Evolutionary conservation across 176 grass and related monocot species (phyloP).

Genomic region (Phyllostachys edulis): DNA sequence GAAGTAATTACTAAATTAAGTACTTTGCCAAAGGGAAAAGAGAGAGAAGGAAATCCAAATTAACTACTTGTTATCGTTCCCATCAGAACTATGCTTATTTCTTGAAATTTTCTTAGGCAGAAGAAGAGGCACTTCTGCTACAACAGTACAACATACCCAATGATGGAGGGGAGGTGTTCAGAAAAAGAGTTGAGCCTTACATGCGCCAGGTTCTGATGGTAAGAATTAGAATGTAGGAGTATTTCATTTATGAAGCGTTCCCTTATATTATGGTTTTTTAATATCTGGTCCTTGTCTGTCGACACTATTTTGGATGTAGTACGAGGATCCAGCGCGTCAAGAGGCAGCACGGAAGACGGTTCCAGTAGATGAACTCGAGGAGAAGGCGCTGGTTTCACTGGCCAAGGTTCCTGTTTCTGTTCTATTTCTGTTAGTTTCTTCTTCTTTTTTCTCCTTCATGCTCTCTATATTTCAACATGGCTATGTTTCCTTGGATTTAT

Average conservation of each 20-base stretch:
- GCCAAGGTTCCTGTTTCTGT: slow-evolving; percentile 68
- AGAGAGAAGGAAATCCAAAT: background rate
- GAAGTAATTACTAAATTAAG: too few species aligned
- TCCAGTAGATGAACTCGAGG: slow-evolving; percentile 76
- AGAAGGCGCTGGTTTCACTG: slow-evolving; percentile 76
- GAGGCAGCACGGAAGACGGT: slow-evolving; percentile 73
- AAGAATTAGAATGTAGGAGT: slow-evolving; percentile 26
- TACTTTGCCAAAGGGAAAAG: background rate
- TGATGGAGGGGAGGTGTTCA: slow-evolving; percentile 58
- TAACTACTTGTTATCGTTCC: slow-evolving; percentile 1
- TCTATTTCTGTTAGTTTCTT: background rate
- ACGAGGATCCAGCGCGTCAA: slow-evolving; percentile 70
- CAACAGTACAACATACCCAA: slow-evolving; percentile 49
- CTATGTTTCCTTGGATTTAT: background rate
- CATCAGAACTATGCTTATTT: slow-evolving; percentile 24
- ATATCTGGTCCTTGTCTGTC: slow-evolving; percentile 25
- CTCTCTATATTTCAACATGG: slow-evolving; percentile 12
- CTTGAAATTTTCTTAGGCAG: slow-evolving; percentile 53
- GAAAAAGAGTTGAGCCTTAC: slow-evolving; percentile 61
- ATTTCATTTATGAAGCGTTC: slow-evolving; percentile 11
- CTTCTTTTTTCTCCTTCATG: background rate
- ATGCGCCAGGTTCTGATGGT: slow-evolving; percentile 81
- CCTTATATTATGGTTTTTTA: slow-evolving; percentile 10
- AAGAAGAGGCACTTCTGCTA: slow-evolving; percentile 82
- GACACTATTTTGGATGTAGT: slow-evolving; percentile 53